Evolutionary conservation across 257 asterid species (phyloP).

Genomic region (Voacanga thouarsii): DNA sequence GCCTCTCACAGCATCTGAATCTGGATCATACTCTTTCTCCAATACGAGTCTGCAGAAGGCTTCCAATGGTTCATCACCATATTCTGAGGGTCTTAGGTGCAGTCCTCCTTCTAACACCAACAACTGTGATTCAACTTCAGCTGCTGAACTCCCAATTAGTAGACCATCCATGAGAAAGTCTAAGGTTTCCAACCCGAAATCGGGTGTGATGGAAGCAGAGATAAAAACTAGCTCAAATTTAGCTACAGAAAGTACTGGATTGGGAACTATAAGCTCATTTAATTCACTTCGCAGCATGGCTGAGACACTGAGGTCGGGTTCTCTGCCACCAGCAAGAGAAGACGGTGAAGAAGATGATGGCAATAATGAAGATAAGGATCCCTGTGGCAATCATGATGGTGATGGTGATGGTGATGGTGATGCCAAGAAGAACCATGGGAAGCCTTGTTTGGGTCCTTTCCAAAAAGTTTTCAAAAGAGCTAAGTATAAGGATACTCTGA

Average conservation of each 20-base stretch:
- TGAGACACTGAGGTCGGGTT: constrained; percentile 3
- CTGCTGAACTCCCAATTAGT: constrained; percentile 1
- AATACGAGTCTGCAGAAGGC: background rate
- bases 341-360: background rate
- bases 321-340: background rate
- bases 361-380: background rate
- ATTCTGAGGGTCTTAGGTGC: constrained; percentile 9
- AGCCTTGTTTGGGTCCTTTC: background rate
- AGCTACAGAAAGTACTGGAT: background rate
- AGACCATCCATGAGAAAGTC: background rate
- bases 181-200: constrained; percentile 10
- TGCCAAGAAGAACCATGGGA: background rate
- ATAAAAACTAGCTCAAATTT: background rate
- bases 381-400: background rate
- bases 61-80: background rate
- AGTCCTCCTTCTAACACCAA: constrained; percentile 3
- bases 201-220: constrained; percentile 14
- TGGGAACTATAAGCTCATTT: background rate
- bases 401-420: background rate
- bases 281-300: background rate
- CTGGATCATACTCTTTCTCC: background rate
- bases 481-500: constrained; percentile 10
- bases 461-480: background rate
- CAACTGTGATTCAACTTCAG: background rate
- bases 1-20: constrained; percentile 1